A percentile compares a stretch with the other conserved stretches of the same genome.
These are phyloP conservation scores for Marvania coccoides DNA, from an alignment of 139 green algal species.

Conservation along the genomic window DNA sequence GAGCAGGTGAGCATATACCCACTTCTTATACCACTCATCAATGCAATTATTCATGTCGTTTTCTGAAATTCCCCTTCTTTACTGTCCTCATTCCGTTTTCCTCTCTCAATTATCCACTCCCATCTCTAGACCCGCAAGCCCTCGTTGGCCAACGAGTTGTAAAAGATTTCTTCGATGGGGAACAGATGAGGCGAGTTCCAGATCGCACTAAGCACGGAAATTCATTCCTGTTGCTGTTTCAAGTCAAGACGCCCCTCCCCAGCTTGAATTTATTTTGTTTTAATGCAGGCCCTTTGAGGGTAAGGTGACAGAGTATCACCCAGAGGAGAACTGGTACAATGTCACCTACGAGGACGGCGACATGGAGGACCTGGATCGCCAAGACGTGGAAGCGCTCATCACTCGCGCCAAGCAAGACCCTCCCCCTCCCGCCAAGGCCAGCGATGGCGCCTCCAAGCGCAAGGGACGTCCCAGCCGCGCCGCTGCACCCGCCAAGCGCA, in stretches of 20 bases:
- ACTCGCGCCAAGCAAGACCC: not conserved
- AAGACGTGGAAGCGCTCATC: not conserved
- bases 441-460: too few species aligned
- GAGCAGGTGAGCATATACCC: too few species aligned
- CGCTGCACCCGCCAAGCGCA: too few species aligned
- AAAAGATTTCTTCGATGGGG: not conserved
- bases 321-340: not conserved
- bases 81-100: too few species aligned
- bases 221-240: not conserved
- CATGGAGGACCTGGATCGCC: conserved; percentile 9
- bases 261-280: not conserved
- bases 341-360: conserved; percentile 18
- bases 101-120: too few species aligned
- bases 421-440: too few species aligned
- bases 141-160: not conserved
- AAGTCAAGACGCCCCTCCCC: too few species aligned
- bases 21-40: too few species aligned
- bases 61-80: too few species aligned
- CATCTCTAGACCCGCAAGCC: not conserved
- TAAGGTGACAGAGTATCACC: not conserved
- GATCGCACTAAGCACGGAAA: not conserved
- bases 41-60: too few species aligned
- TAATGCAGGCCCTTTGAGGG: not conserved
- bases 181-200: not conserved
- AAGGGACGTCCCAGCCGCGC: too few species aligned